Percentiles rank a stretch among this genome's conserved stretches.
These are phyloP conservation scores for Zygoascus hellenicus DNA, from an alignment of 1,139 yeast genomes.

Conservation along the genomic window DNA sequence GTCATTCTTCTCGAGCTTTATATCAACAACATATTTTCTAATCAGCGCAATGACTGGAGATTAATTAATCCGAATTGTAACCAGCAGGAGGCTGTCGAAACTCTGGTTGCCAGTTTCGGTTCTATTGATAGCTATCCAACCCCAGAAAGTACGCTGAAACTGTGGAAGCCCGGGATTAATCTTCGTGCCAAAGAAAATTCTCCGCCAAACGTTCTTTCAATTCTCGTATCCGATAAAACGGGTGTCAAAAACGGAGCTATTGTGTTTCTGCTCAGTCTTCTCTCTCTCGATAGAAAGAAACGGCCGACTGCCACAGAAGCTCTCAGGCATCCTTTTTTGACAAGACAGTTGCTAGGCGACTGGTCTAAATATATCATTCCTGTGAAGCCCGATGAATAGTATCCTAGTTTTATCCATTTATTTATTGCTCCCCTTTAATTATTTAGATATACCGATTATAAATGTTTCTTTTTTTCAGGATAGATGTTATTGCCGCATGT, in stretches of 20 bases:
- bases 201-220: conserved; percentile 1
- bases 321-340: conserved; percentile 48
- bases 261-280: conserved; percentile 20
- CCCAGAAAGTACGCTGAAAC: conserved; percentile 3
- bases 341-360: conserved; percentile 7
- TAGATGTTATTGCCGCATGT: not conserved
- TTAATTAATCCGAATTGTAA: conserved; percentile 2
- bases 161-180: conserved; percentile 6
- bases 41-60: conserved; percentile 3
- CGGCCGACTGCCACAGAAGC: conserved; percentile 77
- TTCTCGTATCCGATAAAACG: conserved; percentile 6
- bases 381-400: not conserved
- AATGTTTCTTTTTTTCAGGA: not conserved
- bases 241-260: conserved; percentile 17
- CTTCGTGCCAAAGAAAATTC: conserved; percentile 8
- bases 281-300: conserved; percentile 74
- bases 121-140: conserved; percentile 5
- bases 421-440: not conserved
- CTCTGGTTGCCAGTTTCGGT: conserved; percentile 7
- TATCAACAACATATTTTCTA: conserved; percentile 6
- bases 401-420: not conserved
- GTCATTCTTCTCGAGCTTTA: conserved; percentile 51
- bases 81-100: conserved; percentile 3
- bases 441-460: not conserved
- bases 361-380: conserved; percentile 7